Evolutionary conservation across 2,329 filamentous ascomycete species (phyloP), one percentile per base, ranked within the genome.

Genomic region (Fusarium goolgardi): DNA sequence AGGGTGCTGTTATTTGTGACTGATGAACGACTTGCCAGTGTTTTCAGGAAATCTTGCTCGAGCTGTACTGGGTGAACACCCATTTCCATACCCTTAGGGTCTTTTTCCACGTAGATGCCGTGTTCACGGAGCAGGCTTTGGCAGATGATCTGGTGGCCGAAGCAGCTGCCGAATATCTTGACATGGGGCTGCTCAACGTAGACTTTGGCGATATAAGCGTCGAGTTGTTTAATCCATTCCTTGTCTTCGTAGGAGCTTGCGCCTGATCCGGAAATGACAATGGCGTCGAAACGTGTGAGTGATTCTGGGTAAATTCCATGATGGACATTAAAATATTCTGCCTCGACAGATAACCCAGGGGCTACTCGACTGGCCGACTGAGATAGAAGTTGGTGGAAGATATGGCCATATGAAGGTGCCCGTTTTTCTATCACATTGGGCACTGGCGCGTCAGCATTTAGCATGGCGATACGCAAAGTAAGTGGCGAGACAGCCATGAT

Each of bases 361-460:
- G 53, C 43, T 2, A 55, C 53, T 3, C 43, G 53, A 6, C 25
- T 11, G 4, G 53, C 44, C 5, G 53, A 55, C 8, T 40, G 16
- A 5, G 23, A 31, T 5, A 55, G 25, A n/a, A 55, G 20, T 12
- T 50, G n/a, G 6, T 55, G 43, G 11, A 55, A 49, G 25, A 55
- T 20, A 13, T 49, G 25, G 20, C 53, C 53, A 7, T 55, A 55
- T 0, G 53, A 49, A 6, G n/a, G 43, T 16, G 32, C 43, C 7
- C 41, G 11, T 15, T 47, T 2, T 13, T n/a, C n/a, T 11, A 23
- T 5, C 25, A 55, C 52, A 5, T 21, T 23, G 32, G 43, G 43
- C 18, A 55, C 43, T 2, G 52, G 52, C 9, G 52, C 46, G 49
- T 55, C 52, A 6, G 52, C 52, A 39, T 55, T 49, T 7, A 55